A percentile compares a stretch with the other conserved stretches of the same genome.
Conservation (phyloP, 768 basidiomycete species). For the Amanita brunnescens region DNA sequence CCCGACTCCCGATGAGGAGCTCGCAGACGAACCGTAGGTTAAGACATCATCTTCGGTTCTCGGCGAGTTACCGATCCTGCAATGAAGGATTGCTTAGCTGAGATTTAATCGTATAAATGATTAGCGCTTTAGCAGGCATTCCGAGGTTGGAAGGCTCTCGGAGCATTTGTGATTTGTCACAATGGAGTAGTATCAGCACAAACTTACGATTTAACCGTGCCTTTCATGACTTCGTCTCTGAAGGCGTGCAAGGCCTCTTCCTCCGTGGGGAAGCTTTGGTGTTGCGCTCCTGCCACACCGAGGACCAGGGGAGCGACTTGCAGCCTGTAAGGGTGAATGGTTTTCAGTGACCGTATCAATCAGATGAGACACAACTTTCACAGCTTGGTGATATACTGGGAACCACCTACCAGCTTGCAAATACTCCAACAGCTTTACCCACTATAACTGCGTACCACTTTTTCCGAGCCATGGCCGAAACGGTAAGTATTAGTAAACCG, state of each 20-base stretch:
- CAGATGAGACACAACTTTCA: background rate
- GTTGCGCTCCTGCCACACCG: slow-evolving; percentile 31
- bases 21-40: too few species aligned
- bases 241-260: slow-evolving; percentile 32
- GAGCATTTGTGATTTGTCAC: too few species aligned
- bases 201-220: slow-evolving; percentile 16
- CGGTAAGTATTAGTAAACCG: too few species aligned
- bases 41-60: too few species aligned
- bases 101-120: too few species aligned
- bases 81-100: too few species aligned
- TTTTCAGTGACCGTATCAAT: background rate
- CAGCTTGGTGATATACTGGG: background rate
- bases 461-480: slow-evolving; percentile 15
- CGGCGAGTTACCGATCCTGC: too few species aligned
- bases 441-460: slow-evolving; percentile 29
- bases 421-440: slow-evolving; percentile 24
- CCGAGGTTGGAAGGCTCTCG: too few species aligned
- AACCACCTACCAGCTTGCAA: slow-evolving; percentile 22
- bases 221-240: slow-evolving; percentile 17
- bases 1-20: too few species aligned
- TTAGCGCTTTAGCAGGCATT: too few species aligned
- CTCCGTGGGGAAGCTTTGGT: slow-evolving; percentile 34
- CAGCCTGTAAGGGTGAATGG: slow-evolving; percentile 33
- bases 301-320: slow-evolving; percentile 35
- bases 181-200: too few species aligned